Evolutionary conservation across 1,139 yeast species (phyloP), one percentile per base, ranked within the genome.

Genomic region (Blastobotrys proliferans): DNA sequence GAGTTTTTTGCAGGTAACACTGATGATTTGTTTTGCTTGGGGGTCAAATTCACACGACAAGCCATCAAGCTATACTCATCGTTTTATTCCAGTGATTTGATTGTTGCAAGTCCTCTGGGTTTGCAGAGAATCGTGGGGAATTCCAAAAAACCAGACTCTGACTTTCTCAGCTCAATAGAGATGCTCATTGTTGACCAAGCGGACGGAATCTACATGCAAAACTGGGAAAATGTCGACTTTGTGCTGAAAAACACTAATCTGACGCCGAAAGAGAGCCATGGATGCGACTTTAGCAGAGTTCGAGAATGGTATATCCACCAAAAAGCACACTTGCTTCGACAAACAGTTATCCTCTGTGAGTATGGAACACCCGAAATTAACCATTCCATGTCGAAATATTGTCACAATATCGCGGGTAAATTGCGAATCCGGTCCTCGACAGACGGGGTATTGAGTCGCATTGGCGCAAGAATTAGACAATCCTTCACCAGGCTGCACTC

Each of bases 291-390:
- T 62, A 81, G 94, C 44, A 75, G 99, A 55, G 81, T 92, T 35
- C 73, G 97, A 54, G 83, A 85, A 83, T 90, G 95, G 95, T 81
- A 83, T 33, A 79, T 92, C 50, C 90, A 92, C 57, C 95, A 87
- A 50, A 81, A 85, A 54, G 81, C 87, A n/a, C 72, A 69, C 48
- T 69, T 70, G 40, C 70, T 90, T 47, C 76, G 97, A 30, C 99
- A 92, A 64, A 78, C 85, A 0, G 66, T 94, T 56, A 70, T 85
- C 3, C 81, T 92, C 52, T 69, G 86, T 10, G 87, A 81, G 55
- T 86, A 74, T 57, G 55, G 73, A 10, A 84, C 97, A 1, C 97
- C 98, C 2, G 87, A 79, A 53, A 77, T 90, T 56, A 86, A 83
- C 57, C 78, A 80, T 44, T 58, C 83, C 40, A 61, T 83, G 33